Percentiles rank a stretch among this genome's conserved stretches.
phyloP scores from a whole-genome alignment of 2,329 filamentous ascomycete genomes.

The Pseudonectria foliicola region DNA sequence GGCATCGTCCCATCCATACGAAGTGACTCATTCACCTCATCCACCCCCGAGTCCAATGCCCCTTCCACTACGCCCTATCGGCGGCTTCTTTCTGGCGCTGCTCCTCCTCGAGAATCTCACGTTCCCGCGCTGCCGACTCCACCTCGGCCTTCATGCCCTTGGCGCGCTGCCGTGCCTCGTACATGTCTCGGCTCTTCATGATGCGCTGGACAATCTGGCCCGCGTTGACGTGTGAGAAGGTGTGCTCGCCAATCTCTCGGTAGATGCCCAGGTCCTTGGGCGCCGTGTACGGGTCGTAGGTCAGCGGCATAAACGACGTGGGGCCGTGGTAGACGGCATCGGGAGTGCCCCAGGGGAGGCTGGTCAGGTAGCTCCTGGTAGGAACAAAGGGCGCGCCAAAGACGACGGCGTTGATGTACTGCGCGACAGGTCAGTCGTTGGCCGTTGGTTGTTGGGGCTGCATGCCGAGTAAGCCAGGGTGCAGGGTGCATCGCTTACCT shows the following conservation, averaged over 20 bases:
- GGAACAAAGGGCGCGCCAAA: slow-evolving; percentile 88
- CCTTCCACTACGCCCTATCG: slow-evolving; percentile 23
- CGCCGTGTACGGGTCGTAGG: slow-evolving; percentile 73
- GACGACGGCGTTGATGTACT: slow-evolving; percentile 83
- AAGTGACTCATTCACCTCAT: no score
- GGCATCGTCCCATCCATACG: no score
- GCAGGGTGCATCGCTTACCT: slow-evolving; percentile 46
- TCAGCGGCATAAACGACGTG: slow-evolving; percentile 78
- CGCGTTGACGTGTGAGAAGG: slow-evolving; percentile 82
- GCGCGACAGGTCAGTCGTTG: slow-evolving; percentile 10
- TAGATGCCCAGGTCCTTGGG: slow-evolving; percentile 82
- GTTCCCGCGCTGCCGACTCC: slow-evolving; percentile 58
- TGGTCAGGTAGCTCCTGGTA: slow-evolving; percentile 67
- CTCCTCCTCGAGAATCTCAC: slow-evolving; percentile 56
- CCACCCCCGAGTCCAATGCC: no score
- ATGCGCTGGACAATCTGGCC: slow-evolving; percentile 88
- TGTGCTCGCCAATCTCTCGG: slow-evolving; percentile 66
- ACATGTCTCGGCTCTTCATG: slow-evolving; percentile 75
- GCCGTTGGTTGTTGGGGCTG: no score
- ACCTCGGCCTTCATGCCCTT: slow-evolving; percentile 81
- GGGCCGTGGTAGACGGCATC: slow-evolving; percentile 92
- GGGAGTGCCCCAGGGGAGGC: slow-evolving; percentile 67
- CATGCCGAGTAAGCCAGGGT: background rate
- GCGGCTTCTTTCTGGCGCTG: slow-evolving; percentile 43
- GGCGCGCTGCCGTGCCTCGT: slow-evolving; percentile 83